Conservation (phyloP, 768 basidiomycete genomes). For the Porpolomopsis calyptriformis region DNA sequence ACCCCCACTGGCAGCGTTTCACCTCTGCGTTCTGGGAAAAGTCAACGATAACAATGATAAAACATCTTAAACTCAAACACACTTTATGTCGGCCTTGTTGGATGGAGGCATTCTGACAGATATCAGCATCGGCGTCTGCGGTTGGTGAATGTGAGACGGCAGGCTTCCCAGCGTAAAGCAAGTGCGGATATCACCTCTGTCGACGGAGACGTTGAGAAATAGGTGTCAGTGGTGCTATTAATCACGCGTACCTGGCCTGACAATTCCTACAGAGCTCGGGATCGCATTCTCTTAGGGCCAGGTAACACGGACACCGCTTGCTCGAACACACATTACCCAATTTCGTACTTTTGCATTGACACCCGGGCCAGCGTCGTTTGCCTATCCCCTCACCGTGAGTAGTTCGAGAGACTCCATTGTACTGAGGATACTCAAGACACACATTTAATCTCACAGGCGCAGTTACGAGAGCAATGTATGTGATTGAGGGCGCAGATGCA, state of each 20-base stretch:
- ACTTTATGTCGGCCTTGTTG: conserved; percentile 39
- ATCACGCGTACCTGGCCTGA: conserved; percentile 31
- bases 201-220: background rate
- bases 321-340: conserved; percentile 25
- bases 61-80: conserved; percentile 2
- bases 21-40: conserved; percentile 30
- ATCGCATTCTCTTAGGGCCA: conserved; percentile 51
- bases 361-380: conserved; percentile 44
- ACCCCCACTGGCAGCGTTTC: conserved; percentile 32
- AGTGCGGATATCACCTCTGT: background rate
- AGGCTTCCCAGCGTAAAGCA: too few species aligned
- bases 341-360: conserved; percentile 30
- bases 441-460: conserved; percentile 46
- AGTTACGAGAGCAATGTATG: conserved; percentile 47
- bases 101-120: conserved; percentile 40
- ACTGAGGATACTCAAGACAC: conserved; percentile 18
- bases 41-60: background rate
- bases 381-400: conserved; percentile 21
- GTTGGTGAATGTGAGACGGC: background rate
- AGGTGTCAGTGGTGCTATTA: background rate
- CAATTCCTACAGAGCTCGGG: conserved; percentile 51
- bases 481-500: conserved; percentile 43
- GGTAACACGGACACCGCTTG: conserved; percentile 41
- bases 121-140: conserved; percentile 20
- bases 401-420: background rate